These are phyloP conservation scores for Grigorovia humatica DNA, from an alignment of 805 yeast genomes.

Conservation along the genomic window DNA sequence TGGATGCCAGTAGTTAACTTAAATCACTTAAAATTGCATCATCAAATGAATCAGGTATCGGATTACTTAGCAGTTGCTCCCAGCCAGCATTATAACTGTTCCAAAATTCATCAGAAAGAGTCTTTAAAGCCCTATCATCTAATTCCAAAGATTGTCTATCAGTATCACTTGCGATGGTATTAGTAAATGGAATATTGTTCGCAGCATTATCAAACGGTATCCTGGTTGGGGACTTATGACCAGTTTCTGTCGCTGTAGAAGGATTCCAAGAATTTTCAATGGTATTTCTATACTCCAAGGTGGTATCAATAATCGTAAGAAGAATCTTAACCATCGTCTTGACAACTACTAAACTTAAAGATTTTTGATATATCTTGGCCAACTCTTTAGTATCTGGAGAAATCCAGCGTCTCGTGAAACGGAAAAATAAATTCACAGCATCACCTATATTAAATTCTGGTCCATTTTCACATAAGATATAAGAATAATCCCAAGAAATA, in stretches of 20 bases:
- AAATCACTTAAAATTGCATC: not conserved
- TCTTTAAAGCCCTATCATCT: not conserved
- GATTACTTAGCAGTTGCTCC: conserved; percentile 8
- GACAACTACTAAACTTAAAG: conserved; percentile 5
- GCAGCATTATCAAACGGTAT: too few relatives aligned
- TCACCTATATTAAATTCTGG: conserved; percentile 1
- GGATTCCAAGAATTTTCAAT: conserved; percentile 11
- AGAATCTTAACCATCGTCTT: conserved; percentile 10
- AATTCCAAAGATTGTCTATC: not conserved
- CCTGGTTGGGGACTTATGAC: too few relatives aligned
- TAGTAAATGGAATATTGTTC: too few relatives aligned
- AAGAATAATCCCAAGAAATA: conserved; percentile 1
- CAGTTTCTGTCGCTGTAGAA: too few relatives aligned
- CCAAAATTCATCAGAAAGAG: conserved; percentile 16
- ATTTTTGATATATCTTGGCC: conserved; percentile 5
- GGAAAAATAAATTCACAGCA: conserved; percentile 8
- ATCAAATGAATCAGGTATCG: not conserved
- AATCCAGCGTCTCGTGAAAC: not conserved
- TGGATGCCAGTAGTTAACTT: too few relatives aligned
- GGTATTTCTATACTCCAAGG: conserved; percentile 12
- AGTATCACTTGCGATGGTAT: not conserved
- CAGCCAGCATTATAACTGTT: conserved; percentile 12
- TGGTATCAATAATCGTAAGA: conserved; percentile 13
- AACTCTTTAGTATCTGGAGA: conserved; percentile 3
- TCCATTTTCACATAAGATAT: not conserved